Percentiles rank a stretch among this genome's conserved stretches.
Evolutionary conservation across 2,329 filamentous ascomycete genomes (phyloP).

Genomic region (Tothia fuscella): DNA sequence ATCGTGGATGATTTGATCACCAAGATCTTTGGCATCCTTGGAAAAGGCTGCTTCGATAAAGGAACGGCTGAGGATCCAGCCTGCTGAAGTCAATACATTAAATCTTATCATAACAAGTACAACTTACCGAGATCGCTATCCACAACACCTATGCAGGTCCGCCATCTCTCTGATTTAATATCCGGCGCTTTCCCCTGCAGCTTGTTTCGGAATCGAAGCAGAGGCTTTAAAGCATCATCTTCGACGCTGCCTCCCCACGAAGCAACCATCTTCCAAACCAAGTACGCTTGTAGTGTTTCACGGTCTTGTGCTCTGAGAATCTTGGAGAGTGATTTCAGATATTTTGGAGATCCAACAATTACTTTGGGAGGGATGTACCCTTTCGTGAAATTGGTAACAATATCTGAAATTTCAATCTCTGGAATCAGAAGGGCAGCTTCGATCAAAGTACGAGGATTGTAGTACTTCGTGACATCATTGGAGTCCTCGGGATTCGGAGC

Average conservation of each 20-base stretch:
- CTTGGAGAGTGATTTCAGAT: slow-evolving; percentile 45
- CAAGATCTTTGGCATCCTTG: slow-evolving; percentile 52
- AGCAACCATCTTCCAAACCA: slow-evolving; percentile 52
- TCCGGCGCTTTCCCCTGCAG: slow-evolving; percentile 51
- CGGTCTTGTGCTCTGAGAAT: slow-evolving; percentile 43
- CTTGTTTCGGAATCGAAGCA: slow-evolving; percentile 47
- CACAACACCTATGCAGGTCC: slow-evolving; percentile 48
- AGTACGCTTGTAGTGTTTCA: slow-evolving; percentile 48
- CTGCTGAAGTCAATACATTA: not conserved
- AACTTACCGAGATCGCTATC: slow-evolving; percentile 40
- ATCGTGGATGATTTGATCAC: slow-evolving; percentile 57
- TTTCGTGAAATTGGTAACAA: slow-evolving; percentile 40
- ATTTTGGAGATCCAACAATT: slow-evolving; percentile 48
- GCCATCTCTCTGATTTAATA: slow-evolving; percentile 52
- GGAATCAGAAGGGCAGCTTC: slow-evolving; percentile 45
- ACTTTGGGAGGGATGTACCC: slow-evolving; percentile 40
- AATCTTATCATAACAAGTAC: not conserved
- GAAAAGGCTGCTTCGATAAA: slow-evolving; percentile 59
- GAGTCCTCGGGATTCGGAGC: slow-evolving; percentile 47
- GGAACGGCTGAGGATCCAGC: slow-evolving; percentile 58
- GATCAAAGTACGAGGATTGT: slow-evolving; percentile 49
- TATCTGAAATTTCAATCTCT: slow-evolving; percentile 40
- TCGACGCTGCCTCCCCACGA: slow-evolving; percentile 43
- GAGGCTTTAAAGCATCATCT: slow-evolving; percentile 46
- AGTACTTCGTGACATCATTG: slow-evolving; percentile 52